Evolutionary conservation across 2,329 filamentous ascomycete genomes (phyloP).

Genomic region (Elsinoe batatas): DNA sequence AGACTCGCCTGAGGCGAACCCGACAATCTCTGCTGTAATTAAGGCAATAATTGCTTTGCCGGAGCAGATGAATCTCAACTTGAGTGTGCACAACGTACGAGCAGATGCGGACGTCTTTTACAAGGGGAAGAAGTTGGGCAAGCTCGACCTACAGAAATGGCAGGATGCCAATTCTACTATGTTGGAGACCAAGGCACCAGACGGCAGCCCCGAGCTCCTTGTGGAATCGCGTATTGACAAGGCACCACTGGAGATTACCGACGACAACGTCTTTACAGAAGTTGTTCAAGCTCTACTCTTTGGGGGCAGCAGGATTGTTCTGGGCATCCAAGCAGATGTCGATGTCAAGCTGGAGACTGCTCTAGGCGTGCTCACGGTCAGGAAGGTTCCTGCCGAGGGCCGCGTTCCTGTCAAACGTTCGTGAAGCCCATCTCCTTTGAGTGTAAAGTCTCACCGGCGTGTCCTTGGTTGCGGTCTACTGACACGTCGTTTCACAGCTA

Average conservation of each 20-base stretch:
- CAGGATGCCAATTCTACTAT: constrained; percentile 73
- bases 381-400: constrained; percentile 73
- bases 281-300: constrained; percentile 76
- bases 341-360: constrained; percentile 75
- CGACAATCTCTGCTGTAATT: constrained; percentile 74
- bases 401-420: constrained; percentile 87
- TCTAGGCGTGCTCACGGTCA: constrained; percentile 69
- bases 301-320: constrained; percentile 54
- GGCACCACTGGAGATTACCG: constrained; percentile 72
- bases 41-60: constrained; percentile 70
- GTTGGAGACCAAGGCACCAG: constrained; percentile 42
- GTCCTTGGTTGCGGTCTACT: constrained; percentile 18
- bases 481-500: constrained; percentile 25
- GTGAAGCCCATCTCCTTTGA: constrained; percentile 35
- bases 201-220: constrained; percentile 53
- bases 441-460: constrained; percentile 13
- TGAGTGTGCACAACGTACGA: constrained; percentile 67
- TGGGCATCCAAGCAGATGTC: constrained; percentile 69
- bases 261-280: constrained; percentile 67
- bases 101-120: constrained; percentile 77
- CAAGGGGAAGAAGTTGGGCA: constrained; percentile 64
- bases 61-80: constrained; percentile 73
- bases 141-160: constrained; percentile 72
- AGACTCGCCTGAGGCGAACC: constrained; percentile 59
- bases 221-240: constrained; percentile 69